These are phyloP conservation scores for Gremmenia infestans DNA, from an alignment of 2,329 filamentous ascomycete genomes.

Conservation along the genomic window DNA sequence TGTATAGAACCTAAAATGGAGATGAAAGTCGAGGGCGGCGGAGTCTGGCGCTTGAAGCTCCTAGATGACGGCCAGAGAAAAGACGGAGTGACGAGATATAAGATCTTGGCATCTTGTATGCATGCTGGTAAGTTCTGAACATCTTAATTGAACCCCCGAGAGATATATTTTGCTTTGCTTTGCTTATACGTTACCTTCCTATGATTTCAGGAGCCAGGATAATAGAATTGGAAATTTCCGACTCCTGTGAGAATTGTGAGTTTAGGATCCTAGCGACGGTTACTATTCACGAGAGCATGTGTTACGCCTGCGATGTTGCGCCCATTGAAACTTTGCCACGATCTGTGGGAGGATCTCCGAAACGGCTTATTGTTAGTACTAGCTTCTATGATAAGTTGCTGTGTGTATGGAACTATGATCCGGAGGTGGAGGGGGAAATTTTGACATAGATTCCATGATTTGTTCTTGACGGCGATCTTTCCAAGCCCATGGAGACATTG, in stretches of 20 bases:
- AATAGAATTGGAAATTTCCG: constrained; percentile 5
- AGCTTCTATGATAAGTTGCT: constrained; percentile 73
- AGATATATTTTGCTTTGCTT: too few relatives aligned
- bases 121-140: constrained; percentile 60
- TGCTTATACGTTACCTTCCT: too few relatives aligned
- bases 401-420: constrained; percentile 55
- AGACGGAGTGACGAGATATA: constrained; percentile 28
- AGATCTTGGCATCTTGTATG: constrained; percentile 88
- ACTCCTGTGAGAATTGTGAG: constrained; percentile 41
- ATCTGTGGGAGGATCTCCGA: constrained; percentile 13
- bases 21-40: constrained; percentile 62
- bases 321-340: constrained; percentile 29
- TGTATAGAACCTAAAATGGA: constrained; percentile 52
- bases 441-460: too few relatives aligned
- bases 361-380: constrained; percentile 55
- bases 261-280: constrained; percentile 64
- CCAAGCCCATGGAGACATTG: background rate
- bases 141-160: background rate
- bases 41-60: constrained; percentile 79
- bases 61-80: constrained; percentile 33
- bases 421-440: background rate
- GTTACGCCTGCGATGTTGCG: constrained; percentile 77
- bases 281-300: constrained; percentile 89
- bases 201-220: background rate
- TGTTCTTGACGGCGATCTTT: background rate